Evolutionary conservation across 768 basidiomycete genomes (phyloP), one percentile per base, ranked within the genome.

Genomic region (Kwoniella sp.): DNA sequence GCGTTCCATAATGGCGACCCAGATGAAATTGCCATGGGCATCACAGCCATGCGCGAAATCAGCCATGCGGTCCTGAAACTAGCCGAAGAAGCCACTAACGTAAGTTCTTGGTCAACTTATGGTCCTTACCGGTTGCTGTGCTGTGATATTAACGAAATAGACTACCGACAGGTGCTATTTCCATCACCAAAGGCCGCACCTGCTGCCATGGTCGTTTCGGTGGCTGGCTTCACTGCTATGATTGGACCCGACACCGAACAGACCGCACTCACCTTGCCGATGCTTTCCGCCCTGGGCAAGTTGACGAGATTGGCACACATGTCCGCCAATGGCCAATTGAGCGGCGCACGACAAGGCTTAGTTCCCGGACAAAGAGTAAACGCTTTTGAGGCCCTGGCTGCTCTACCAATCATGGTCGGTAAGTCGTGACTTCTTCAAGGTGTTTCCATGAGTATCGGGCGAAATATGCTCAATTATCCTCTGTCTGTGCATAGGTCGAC

Each of bases 381-480:
- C n/a, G 63, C 63, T 4, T 65, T 73, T 22, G 68, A 72, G 9
- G 61, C 53, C 0, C 41, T 76, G 25, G 61, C 66, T 12, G 57
- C 23, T 17, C 69, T 76, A 11, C 74, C 74, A 0, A 60, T 54
- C 1, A 59, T 72, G 8, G 66, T 62, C 28, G 74, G 74, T 74
- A 53, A 64, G 73, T 65, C 22, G 1, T 12, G 31, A 45, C 37
- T 17, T 13, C 20, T n/a, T 30, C 29, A 4, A 11, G 22, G 5
- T 29, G 11, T 28, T 13, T 9, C 23, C 12, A 51, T 41, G 63
- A 45, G 30, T 52, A 22, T 15, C 2, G 25, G n/a, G n/a, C n/a
- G n/a, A n/a, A n/a, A n/a, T n/a, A n/a, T n/a, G n/a, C n/a, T n/a
- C n/a, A 37, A 13, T 37, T 37, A 13, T 13, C 34, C 34, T 37